A percentile compares a stretch with the other conserved stretches of the same genome.
These are phyloP conservation scores for Diatrype stigma DNA, from an alignment of 2,329 filamentous ascomycete species.

Conservation along the genomic window DNA sequence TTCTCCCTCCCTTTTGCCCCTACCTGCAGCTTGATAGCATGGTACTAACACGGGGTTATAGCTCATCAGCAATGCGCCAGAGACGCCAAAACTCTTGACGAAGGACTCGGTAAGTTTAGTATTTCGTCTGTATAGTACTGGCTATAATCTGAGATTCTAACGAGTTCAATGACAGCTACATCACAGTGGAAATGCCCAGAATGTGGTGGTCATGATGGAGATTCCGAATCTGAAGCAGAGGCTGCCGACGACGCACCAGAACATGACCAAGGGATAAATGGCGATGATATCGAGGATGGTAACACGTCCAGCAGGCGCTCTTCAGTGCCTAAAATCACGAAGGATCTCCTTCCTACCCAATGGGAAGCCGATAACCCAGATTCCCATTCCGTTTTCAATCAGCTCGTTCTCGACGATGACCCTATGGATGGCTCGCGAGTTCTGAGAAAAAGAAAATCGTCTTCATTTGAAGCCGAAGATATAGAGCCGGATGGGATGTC, in stretches of 20 bases:
- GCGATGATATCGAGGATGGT: constrained; percentile 28
- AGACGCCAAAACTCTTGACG: constrained; percentile 58
- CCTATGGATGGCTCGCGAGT: constrained; percentile 72
- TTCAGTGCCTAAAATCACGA: constrained; percentile 62
- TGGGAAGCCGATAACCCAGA: constrained; percentile 61
- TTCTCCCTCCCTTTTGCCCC: not conserved
- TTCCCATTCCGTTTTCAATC: constrained; percentile 75
- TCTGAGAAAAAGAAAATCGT: constrained; percentile 80
- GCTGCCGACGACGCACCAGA: constrained; percentile 19
- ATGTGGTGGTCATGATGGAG: constrained; percentile 32
- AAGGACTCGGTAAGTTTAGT: constrained; percentile 57
- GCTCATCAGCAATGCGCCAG: constrained; percentile 89
- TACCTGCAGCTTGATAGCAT: constrained; percentile 13
- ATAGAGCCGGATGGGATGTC: constrained; percentile 42
- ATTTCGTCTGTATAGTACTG: not conserved
- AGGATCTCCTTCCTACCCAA: constrained; percentile 68
- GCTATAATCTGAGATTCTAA: constrained; percentile 20
- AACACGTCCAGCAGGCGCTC: constrained; percentile 42
- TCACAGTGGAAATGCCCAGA: constrained; percentile 50
- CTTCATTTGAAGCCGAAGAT: constrained; percentile 62
- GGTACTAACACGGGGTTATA: constrained; percentile 47
- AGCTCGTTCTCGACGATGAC: constrained; percentile 67
- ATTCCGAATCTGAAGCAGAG: constrained; percentile 27
- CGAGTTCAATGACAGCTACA: constrained; percentile 27
- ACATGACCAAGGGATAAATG: constrained; percentile 24